Evolutionary conservation across 1,284 basidiomycete species (phyloP), one percentile per base, ranked within the genome.

Genomic region (Phaffia rhodozyma): DNA sequence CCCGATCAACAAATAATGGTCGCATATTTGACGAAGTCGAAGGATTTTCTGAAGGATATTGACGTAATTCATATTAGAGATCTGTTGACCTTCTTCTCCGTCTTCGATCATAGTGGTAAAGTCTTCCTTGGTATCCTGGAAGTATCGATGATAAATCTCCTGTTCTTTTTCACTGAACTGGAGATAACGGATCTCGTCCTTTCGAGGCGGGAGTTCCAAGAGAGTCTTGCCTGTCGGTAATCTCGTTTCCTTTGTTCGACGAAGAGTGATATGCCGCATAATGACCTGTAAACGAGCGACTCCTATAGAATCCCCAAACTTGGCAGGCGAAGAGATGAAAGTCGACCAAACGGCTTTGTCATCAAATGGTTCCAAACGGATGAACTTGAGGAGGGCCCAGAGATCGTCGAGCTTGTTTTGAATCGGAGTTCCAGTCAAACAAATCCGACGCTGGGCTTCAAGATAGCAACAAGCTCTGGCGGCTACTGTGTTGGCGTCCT

Each of bases 341-440:
- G 92, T 87, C 60, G 86, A 93, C 91, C 96, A 99, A 11, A 86
- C 77, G 55, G 83, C 84, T 75, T 94, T 93, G 75, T 97, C 91
- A 70, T 94, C 88, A 70, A 98, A 87, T 0, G 96, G 96, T 50
- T 85, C 82, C 63, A 98, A 77, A 9, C 93, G 88, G 56, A 99
- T 79, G 78, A 99, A 98, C 75, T 92, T 93, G 80, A 99, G 85
- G 63, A 98, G 80, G 1, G 96, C 92, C 75, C 87, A 98, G 56
- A 99, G 86, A 72, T 99, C 96, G 76, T 98, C 94, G 64, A 98
- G 83, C 73, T 93, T 93, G 80, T 98, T 99, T 78, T 98, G 96
- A 53, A 99, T 91, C 0, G 96, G 96, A 7, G 96, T 99, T 66
- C 96, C 96, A 11, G 94, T 97, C 50, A 98, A 80, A 72, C 91